Conservation (phyloP, 2,329 filamentous ascomycete genomes). For the Gnomoniopsis sp. region DNA sequence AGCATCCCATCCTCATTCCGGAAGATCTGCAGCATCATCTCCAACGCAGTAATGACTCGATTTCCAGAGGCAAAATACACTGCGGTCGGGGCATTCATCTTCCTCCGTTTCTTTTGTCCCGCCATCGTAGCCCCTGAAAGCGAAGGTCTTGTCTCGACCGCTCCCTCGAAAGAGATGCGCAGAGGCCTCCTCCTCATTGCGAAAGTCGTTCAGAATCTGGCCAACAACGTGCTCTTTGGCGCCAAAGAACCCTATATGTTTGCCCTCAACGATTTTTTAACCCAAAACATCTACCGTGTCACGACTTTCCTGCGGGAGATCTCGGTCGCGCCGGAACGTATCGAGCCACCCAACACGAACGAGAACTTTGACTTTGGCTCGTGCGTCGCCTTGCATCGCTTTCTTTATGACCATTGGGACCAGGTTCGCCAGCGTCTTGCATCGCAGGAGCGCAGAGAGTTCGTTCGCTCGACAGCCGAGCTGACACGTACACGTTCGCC, state of each 20-base stretch:
- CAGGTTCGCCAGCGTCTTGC: conserved; percentile 63
- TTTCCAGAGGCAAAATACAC: conserved; percentile 71
- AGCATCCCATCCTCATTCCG: conserved; percentile 62
- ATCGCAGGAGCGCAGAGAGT: conserved; percentile 55
- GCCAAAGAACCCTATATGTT: conserved; percentile 73
- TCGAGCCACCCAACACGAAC: conserved; percentile 36
- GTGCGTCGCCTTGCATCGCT: conserved; percentile 66
- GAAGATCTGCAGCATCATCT: conserved; percentile 67
- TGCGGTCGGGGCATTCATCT: conserved; percentile 68
- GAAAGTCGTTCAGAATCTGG: conserved; percentile 68
- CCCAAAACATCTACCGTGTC: conserved; percentile 65
- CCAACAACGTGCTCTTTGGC: conserved; percentile 69
- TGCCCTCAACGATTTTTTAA: conserved; percentile 65
- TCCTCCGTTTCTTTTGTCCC: conserved; percentile 69
- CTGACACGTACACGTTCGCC: conserved; percentile 48
- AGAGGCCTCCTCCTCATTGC: conserved; percentile 66
- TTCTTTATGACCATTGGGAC: conserved; percentile 70
- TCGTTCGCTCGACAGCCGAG: conserved; percentile 53
- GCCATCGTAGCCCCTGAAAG: conserved; percentile 68
- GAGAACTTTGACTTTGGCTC: conserved; percentile 67
- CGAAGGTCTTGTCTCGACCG: conserved; percentile 58
- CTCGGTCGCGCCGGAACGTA: conserved; percentile 50
- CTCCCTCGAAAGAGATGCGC: conserved; percentile 67
- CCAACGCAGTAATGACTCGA: conserved; percentile 56
- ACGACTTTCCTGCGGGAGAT: conserved; percentile 66